Base-by-base conservation (phyloP, 176 grass and related monocot genomes). In the Metroxylon sagu region DNA sequence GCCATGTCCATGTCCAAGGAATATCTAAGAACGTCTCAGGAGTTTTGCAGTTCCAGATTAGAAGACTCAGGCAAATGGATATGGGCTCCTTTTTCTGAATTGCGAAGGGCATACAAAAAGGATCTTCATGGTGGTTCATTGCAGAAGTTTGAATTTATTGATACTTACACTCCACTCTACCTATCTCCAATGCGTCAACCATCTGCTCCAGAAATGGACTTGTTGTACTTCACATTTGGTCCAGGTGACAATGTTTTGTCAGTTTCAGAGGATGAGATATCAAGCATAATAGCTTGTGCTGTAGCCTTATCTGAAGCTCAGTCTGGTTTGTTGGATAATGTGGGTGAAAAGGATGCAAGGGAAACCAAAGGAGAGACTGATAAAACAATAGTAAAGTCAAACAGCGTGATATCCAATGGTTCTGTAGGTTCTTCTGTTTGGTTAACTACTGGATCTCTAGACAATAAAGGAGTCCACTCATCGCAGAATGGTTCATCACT, bases 31-130 rank as follows among this genome's bases (percentile, higher is more conserved):
- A 49, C 23, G 73, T 57, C 57, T 52, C 18, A 50, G 49, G 73
- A 83, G 16, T 70, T 62, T 17, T 56, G 48, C 49, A 69, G 43
- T 48, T 62, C 57, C 54, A 71, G 60, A 48, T 82, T 71, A 76
- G 81, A 80, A 80, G 78, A 75, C 23, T 52, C 56, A 15, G 87
- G 85, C 49, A 80, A 66, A 75, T 85, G 85, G 93, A 75, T 98
- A 53, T 89, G 93, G 93, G 59, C 50, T 69, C 59, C 88, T 70
- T 81, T 83, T 83, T 51, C 52, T 65, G 79, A 98, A 66, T 85
- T 75, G 48, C 77, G 73, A 56, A 50, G 79, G 72, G 77, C 67
- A 43, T 92, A 83, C 73, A 81, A 62, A 63, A 85, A 75, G 48
- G 82, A 79, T 16, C 76, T 98, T 66, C 61, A 74, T 43, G 64